Percentiles rank a stretch among this genome's conserved stretches.
Evolutionary conservation across 2,329 filamentous ascomycete genomes (phyloP).

Genomic region (Sporothrix variecibatus): DNA sequence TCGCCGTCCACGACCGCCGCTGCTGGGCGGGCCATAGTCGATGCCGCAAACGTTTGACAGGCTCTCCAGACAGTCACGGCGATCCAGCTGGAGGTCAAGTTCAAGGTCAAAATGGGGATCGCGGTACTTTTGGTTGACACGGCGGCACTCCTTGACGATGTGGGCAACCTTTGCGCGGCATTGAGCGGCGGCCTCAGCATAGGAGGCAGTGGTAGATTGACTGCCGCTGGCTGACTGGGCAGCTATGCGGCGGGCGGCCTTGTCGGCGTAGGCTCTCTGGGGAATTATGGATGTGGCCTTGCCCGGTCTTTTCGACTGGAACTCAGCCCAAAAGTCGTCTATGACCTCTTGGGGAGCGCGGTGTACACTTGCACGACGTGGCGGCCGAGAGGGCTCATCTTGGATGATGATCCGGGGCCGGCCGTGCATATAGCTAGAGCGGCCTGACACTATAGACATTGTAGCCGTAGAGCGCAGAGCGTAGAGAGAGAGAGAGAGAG

Average conservation of each 20-base stretch:
- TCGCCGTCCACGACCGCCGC: background rate
- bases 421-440: background rate
- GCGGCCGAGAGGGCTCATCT: background rate
- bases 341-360: slow-evolving; percentile 64
- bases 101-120: slow-evolving; percentile 89
- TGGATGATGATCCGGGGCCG: slow-evolving; percentile 3
- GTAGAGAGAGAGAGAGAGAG: background rate
- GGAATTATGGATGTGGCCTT: slow-evolving; percentile 74
- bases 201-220: slow-evolving; percentile 62
- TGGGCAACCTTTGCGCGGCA: slow-evolving; percentile 66
- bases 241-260: slow-evolving; percentile 57
- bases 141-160: slow-evolving; percentile 66
- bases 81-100: slow-evolving; percentile 65
- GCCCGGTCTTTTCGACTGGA: slow-evolving; percentile 69
- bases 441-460: slow-evolving; percentile 5
- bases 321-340: slow-evolving; percentile 72
- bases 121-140: slow-evolving; percentile 81
- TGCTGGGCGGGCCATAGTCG: background rate
- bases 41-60: slow-evolving; percentile 25
- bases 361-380: slow-evolving; percentile 19
- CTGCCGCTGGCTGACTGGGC: slow-evolving; percentile 54
- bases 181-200: slow-evolving; percentile 68
- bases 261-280: slow-evolving; percentile 64
- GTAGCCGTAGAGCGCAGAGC: background rate
- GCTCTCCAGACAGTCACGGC: slow-evolving; percentile 50